phyloP scores from a whole-genome alignment of 768 basidiomycete species.

The Amanita fuliginea region DNA sequence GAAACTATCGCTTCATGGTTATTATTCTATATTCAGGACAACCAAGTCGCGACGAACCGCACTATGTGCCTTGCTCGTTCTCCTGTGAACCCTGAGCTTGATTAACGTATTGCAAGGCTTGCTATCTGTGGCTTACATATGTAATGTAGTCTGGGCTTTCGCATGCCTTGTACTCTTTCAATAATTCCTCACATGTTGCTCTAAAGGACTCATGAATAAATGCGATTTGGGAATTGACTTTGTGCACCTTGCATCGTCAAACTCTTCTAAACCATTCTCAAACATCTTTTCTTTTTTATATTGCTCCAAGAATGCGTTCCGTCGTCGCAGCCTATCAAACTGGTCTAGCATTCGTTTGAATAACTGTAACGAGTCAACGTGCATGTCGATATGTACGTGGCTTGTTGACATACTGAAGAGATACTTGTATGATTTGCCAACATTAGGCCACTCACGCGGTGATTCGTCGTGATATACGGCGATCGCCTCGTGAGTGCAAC shows the following conservation, averaged over 20 bases:
- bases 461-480: slow-evolving; percentile 78
- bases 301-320: slow-evolving; percentile 93
- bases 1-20: neutral
- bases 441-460: slow-evolving; percentile 97
- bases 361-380: slow-evolving; percentile 34
- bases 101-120: neutral
- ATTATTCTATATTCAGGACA: neutral
- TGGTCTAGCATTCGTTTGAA: slow-evolving; percentile 96
- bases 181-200: slow-evolving; percentile 75
- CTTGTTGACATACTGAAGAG: slow-evolving; percentile 49
- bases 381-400: neutral
- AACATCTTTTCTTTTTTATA: slow-evolving; percentile 98
- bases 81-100: slow-evolving; percentile 4
- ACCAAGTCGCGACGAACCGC: neutral
- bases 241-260: slow-evolving; percentile 88
- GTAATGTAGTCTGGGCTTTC: slow-evolving; percentile 93
- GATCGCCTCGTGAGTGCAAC: slow-evolving; percentile 89
- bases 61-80: slow-evolving; percentile 4
- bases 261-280: slow-evolving; percentile 86
- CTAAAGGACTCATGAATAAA: slow-evolving; percentile 23
- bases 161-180: slow-evolving; percentile 94
- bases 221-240: neutral
- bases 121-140: slow-evolving; percentile 40
- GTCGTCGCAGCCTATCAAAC: slow-evolving; percentile 76
- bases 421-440: slow-evolving; percentile 99